phyloP scores from a whole-genome alignment of 2,329 filamentous ascomycete species.

The Pseudofabraea citricarpa region DNA sequence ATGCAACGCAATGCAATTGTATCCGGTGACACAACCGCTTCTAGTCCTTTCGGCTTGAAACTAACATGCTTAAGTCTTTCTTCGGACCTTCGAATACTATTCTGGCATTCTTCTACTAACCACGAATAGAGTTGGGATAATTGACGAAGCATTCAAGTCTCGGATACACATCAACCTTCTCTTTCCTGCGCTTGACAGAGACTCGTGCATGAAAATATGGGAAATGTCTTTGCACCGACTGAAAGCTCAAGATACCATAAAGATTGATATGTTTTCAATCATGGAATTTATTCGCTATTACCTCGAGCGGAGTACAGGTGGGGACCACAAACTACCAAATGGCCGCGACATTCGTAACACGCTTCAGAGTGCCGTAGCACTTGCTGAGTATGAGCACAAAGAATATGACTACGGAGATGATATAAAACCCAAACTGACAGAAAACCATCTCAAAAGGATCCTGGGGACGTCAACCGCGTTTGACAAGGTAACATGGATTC shows the following conservation, averaged over 20 bases:
- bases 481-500: too few species aligned
- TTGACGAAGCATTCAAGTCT: slow-evolving; percentile 31
- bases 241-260: background rate
- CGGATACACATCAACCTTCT: slow-evolving; percentile 26
- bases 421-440: too few species aligned
- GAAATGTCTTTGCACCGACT: background rate
- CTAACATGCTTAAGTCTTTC: slow-evolving; percentile 21
- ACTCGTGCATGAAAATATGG: background rate
- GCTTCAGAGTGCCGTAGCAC: background rate
- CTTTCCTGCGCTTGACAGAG: slow-evolving; percentile 14
- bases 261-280: background rate
- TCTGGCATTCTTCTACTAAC: slow-evolving; percentile 35
- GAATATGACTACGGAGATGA: too few species aligned
- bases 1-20: background rate
- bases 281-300: background rate
- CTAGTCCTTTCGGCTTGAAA: background rate
- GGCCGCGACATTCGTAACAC: background rate
- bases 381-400: slow-evolving; percentile 29
- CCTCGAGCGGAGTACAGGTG: background rate
- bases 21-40: background rate
- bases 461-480: too few species aligned
- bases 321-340: too few species aligned
- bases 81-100: slow-evolving; percentile 34
- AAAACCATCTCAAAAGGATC: too few species aligned
- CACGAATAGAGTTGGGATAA: slow-evolving; percentile 29